These are phyloP conservation scores for Ogataea zsoltii DNA, from an alignment of 805 yeast species.

Conservation along the genomic window DNA sequence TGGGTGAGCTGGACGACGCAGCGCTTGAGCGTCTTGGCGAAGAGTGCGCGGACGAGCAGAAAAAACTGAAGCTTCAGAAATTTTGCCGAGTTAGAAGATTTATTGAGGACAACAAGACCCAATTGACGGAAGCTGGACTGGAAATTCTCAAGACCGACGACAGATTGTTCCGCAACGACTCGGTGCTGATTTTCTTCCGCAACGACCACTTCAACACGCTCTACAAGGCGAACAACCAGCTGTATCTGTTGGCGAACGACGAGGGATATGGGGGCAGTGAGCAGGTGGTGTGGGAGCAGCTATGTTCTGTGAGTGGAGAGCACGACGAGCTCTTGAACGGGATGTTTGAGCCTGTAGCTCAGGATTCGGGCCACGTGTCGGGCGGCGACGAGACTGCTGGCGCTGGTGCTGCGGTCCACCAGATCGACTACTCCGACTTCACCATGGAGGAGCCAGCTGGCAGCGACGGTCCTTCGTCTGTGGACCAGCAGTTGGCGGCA, in stretches of 20 bases:
- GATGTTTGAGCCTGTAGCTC: slow-evolving; percentile 43
- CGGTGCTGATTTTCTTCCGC: slow-evolving; percentile 74
- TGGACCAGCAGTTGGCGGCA: slow-evolving; percentile 31
- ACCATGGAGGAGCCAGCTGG: slow-evolving; percentile 24
- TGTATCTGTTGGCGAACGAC: slow-evolving; percentile 76
- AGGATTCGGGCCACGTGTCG: no score
- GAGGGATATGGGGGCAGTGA: slow-evolving; percentile 50
- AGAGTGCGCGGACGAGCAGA: slow-evolving; percentile 2
- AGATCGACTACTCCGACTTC: slow-evolving; percentile 19
- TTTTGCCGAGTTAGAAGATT: slow-evolving; percentile 35
- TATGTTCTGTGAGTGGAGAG: slow-evolving; percentile 64
- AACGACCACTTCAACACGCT: slow-evolving; percentile 87
- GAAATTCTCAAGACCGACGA: slow-evolving; percentile 36
- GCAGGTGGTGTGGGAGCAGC: slow-evolving; percentile 80
- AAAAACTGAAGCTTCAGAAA: slow-evolving; percentile 7
- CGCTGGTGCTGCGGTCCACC: slow-evolving; percentile 3
- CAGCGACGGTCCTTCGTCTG: slow-evolving; percentile 6
- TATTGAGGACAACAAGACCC: slow-evolving; percentile 66
- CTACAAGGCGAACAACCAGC: slow-evolving; percentile 45
- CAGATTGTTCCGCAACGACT: slow-evolving; percentile 47
- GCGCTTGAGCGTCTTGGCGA: slow-evolving; percentile 4
- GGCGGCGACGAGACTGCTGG: no score
- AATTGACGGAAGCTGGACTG: slow-evolving; percentile 72
- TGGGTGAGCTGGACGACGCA: slow-evolving; percentile 8
- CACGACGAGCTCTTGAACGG: slow-evolving; percentile 74